Percentiles rank a stretch among this genome's conserved stretches.
These are phyloP conservation scores for Cordyceps cateniannulata DNA, from an alignment of 2,329 filamentous ascomycete species.

Conservation along the genomic window DNA sequence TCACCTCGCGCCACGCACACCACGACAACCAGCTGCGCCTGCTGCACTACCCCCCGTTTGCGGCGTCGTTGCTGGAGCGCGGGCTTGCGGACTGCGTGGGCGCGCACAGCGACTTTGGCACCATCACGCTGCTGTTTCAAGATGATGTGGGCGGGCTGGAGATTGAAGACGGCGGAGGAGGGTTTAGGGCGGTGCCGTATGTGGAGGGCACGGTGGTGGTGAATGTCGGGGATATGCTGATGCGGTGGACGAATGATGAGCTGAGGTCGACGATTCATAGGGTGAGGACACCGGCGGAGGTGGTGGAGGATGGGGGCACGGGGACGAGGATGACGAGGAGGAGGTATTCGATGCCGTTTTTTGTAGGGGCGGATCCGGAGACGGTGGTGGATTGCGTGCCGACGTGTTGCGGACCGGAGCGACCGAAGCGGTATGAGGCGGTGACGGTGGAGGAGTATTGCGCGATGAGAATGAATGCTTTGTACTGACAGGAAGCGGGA, in stretches of 20 bases:
- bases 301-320: conserved; percentile 15
- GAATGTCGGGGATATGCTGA: conserved; percentile 33
- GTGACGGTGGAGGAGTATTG: conserved; percentile 23
- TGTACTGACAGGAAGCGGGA: conserved; percentile 7
- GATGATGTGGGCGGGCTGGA: conserved; percentile 35
- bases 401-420: conserved; percentile 34
- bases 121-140: conserved; percentile 24
- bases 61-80: conserved; percentile 22
- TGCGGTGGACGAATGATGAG: conserved; percentile 32
- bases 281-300: conserved; percentile 34
- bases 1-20: conserved; percentile 55
- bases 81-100: conserved; percentile 23
- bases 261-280: conserved; percentile 30
- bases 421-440: conserved; percentile 44
- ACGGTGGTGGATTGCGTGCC: conserved; percentile 46
- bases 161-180: conserved; percentile 33
- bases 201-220: conserved; percentile 30
- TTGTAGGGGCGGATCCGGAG: conserved; percentile 44
- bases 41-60: conserved; percentile 43
- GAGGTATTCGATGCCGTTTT: conserved; percentile 56
- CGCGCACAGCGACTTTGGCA: conserved; percentile 29
- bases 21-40: conserved; percentile 54
- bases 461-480: conserved; percentile 21
- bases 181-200: conserved; percentile 19
- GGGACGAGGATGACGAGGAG: conserved; percentile 36